Evolutionary conservation across 108 stramenopile species (phyloP), one percentile per base, ranked within the genome.

Genomic region (Fragilaria crotonensis): DNA sequence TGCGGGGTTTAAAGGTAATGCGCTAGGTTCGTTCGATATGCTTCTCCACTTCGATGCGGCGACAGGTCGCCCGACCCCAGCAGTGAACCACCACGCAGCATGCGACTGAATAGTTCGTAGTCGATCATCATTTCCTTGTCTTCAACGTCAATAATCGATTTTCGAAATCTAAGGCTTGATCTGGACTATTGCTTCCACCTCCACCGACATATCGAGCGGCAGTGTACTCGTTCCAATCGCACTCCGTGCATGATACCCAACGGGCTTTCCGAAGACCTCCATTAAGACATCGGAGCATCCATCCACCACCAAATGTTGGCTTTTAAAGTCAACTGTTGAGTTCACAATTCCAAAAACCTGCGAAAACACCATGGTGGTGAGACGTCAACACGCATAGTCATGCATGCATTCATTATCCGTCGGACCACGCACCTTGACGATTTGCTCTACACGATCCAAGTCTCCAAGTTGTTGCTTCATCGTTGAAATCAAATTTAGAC

Each of bases 291-390:
- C 86, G 1, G 83, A 84, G 57, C 86, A 87, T 19, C 90, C 90
- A 69, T 91, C 82, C 86, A 91, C 86, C 18, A 91, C 83, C 46
- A 81, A 57, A 62, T 91, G 90, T 46, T 91, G 90, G 25, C 79
- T 66, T 57, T 91, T 84, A 66, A 91, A 91, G 57, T 81, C 75
- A 26, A 78, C 71, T 19, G 77, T 73, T 28, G 90, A 91, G 54
- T 87, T 83, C 5, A 91, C 90, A 47, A 91, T 91, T n/a, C 90
- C 90, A 70, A 91, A 91, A 1, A 84, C 65, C 80, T 81, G 25
- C 26, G 30, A n/a, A 21, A 41, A n/a, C n/a, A n/a, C n/a, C n/a
- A n/a, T n/a, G n/a, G n/a, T n/a, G n/a, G n/a, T n/a, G n/a, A n/a
- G n/a, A n/a, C n/a, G n/a, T n/a, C n/a, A n/a, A 25, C 36, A 44